Conservation (phyloP, 768 basidiomycete species). For the Tulasnella sp. region DNA sequence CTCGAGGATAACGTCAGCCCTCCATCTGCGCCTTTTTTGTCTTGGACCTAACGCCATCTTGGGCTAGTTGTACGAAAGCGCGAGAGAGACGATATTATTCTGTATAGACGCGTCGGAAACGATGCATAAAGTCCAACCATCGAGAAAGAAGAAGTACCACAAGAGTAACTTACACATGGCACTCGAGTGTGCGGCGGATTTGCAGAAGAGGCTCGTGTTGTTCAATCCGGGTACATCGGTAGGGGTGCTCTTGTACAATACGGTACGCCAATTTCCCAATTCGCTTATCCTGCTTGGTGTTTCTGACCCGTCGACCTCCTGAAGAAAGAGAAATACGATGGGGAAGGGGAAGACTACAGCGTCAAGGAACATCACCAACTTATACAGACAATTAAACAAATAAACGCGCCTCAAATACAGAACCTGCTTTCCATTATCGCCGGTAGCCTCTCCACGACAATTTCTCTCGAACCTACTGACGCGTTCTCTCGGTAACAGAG, state of each 20-base stretch:
- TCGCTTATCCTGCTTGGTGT: background rate
- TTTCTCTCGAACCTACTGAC: background rate
- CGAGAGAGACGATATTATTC: conserved; percentile 83
- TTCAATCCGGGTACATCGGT: conserved; percentile 79
- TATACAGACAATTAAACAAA: conserved; percentile 61
- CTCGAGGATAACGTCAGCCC: conserved; percentile 38
- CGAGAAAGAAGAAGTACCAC: conserved; percentile 40
- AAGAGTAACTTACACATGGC: conserved; percentile 69
- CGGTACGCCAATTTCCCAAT: conserved; percentile 39
- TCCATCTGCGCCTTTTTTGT: conserved; percentile 39
- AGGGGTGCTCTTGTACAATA: conserved; percentile 87
- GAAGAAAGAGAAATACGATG: conserved; percentile 19
- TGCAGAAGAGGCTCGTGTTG: conserved; percentile 83
- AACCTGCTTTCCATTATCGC: conserved; percentile 66
- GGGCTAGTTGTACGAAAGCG: conserved; percentile 40
- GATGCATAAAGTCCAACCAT: conserved; percentile 64
- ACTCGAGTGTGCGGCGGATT: conserved; percentile 70
- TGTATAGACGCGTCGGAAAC: conserved; percentile 88
- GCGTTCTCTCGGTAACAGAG: conserved; percentile 31
- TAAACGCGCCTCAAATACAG: conserved; percentile 73
- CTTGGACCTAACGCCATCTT: conserved; percentile 21
- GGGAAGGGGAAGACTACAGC: conserved; percentile 37
- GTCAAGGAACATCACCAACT: conserved; percentile 59
- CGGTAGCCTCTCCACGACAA: conserved; percentile 33
- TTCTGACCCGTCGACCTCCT: conserved; percentile 15